These are phyloP conservation scores for Microbotryum silenes-acaulis DNA, from an alignment of 1,284 basidiomycete species.

Conservation along the genomic window DNA sequence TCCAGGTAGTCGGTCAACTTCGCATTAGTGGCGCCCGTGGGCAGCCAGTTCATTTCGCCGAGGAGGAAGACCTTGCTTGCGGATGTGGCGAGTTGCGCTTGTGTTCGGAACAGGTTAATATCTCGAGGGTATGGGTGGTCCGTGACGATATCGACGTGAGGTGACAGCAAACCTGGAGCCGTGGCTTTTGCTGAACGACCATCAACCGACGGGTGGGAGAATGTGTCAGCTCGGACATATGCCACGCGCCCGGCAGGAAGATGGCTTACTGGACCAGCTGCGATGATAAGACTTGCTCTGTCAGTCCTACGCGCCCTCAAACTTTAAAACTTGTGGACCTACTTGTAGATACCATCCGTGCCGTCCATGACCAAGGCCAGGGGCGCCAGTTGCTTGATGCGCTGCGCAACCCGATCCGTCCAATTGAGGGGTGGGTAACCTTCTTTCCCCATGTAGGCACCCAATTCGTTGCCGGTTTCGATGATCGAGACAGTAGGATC, in stretches of 20 bases:
- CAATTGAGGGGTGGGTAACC: conserved; percentile 28
- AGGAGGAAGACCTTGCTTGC: conserved; percentile 25
- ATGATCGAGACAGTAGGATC: conserved; percentile 29
- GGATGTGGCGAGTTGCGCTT: background rate
- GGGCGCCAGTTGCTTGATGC: conserved; percentile 11
- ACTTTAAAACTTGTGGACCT: conserved; percentile 2
- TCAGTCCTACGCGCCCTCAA: too few relatives aligned
- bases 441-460: conserved; percentile 21
- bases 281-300: too few relatives aligned
- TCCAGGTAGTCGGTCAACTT: background rate
- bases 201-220: conserved; percentile 29
- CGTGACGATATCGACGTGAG: conserved; percentile 6
- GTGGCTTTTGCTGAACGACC: conserved; percentile 21
- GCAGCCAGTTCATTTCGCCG: conserved; percentile 34
- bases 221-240: conserved; percentile 25
- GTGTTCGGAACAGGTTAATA: too few relatives aligned
- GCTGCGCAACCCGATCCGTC: conserved; percentile 12
- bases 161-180: background rate
- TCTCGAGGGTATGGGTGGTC: conserved; percentile 7
- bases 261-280: too few relatives aligned
- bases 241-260: too few relatives aligned
- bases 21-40: too few relatives aligned
- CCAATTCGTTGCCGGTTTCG: conserved; percentile 31
- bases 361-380: conserved; percentile 31
- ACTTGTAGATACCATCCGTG: conserved; percentile 23